phyloP scores from a whole-genome alignment of 2,329 filamentous ascomycete genomes.

The Alternaria sp. region DNA sequence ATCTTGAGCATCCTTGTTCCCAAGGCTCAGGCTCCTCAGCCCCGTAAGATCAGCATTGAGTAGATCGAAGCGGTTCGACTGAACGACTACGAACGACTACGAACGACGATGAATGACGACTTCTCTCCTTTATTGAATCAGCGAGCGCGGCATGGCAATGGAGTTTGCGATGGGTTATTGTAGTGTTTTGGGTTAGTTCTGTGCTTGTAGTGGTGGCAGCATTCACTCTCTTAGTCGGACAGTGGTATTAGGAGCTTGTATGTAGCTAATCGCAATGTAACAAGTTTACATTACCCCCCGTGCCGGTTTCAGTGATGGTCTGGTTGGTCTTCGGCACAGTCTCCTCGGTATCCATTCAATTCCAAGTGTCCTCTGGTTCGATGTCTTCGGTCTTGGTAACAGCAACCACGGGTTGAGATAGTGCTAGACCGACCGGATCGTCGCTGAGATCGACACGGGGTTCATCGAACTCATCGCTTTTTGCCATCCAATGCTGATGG shows the following conservation, averaged over 20 bases:
- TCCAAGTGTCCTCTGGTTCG: not conserved
- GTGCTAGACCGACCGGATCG: not conserved
- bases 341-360: not conserved
- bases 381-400: not conserved
- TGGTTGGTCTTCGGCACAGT: not conserved
- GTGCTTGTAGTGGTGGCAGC: not conserved
- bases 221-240: not conserved
- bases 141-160: not conserved
- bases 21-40: conserved; percentile 57
- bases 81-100: not conserved
- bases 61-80: conserved; percentile 35
- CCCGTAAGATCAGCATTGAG: conserved; percentile 64
- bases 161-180: not conserved
- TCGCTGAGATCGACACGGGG: no score
- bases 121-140: not conserved
- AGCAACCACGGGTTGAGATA: not conserved
- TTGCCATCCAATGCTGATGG: not conserved
- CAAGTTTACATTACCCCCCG: not conserved
- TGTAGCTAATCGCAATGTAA: not conserved
- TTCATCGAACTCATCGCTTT: not conserved
- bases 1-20: conserved; percentile 64
- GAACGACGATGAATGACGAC: not conserved
- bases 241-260: not conserved
- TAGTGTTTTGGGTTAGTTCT: not conserved
- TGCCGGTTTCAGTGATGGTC: not conserved